phyloP scores from a whole-genome alignment of 805 yeast species.

The Candida nitratophila region DNA sequence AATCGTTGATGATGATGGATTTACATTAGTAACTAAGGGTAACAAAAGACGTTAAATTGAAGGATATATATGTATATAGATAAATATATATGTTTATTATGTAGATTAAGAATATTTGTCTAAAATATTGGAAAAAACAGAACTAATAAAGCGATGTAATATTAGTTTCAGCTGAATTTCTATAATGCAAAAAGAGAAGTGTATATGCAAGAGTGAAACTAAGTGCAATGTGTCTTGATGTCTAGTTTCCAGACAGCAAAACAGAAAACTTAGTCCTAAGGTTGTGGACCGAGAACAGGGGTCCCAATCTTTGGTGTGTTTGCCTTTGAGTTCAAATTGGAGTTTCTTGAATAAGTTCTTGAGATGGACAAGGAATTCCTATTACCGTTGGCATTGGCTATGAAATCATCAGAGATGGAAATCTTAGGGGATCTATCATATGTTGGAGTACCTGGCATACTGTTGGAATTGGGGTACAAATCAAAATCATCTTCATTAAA shows the following conservation, averaged over 20 bases:
- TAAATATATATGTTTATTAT: neutral
- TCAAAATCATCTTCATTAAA: neutral
- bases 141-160: no score
- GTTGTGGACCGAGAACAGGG: neutral
- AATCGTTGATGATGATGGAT: slow-evolving; percentile 88
- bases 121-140: no score
- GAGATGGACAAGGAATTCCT: neutral
- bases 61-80: neutral
- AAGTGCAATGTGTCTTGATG: no score
- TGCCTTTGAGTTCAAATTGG: neutral
- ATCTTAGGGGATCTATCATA: neutral
- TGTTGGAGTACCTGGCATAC: neutral
- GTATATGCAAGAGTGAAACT: no score
- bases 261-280: no score
- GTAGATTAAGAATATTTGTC: no score
- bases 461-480: neutral
- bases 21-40: slow-evolving; percentile 75
- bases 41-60: slow-evolving; percentile 44
- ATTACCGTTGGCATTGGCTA: neutral
- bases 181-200: no score
- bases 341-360: neutral
- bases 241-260: no score
- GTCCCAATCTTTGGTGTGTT: neutral
- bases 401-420: neutral
- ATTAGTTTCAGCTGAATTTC: no score